Base-by-base conservation (phyloP, 2,329 filamentous ascomycete species). In the Colletotrichum falcatum region DNA sequence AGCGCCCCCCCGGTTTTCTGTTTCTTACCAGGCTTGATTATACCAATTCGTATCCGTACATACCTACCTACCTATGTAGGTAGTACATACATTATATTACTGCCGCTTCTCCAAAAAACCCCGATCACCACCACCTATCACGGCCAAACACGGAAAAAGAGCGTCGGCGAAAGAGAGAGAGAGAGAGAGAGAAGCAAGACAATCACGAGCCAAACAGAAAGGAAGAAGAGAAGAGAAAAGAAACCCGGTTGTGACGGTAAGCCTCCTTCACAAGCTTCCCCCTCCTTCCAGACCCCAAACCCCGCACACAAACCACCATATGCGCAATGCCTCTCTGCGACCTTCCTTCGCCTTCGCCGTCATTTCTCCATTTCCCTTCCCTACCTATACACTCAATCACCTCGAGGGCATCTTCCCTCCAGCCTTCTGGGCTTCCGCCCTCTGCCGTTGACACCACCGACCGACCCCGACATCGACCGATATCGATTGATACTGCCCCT, bases 221-320 rank as follows among this genome's bases (percentile, higher is more conserved):
- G 23, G 14, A 49, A 33, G 53, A 16, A 51, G 30, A 26, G 42
- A 44, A 37, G 58, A 58, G 58, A 37, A 42, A 7, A 7, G 55
- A 66, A 44, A 65, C 58, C 59, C 54, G 61, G 61, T 33, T 37
- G 61, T 65, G 61, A 63, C 65, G 58, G 46, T 59, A 67, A 71
- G 59, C 58, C 65, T 66, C 63, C 42, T 54, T 58, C 30, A 65
- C 53, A n/a, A 71, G 68, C 64, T 71, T 26, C 53, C 68, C 68
- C 68, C 58, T 53, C 51, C 51, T 28, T 33, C 60, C 48, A 33
- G 5, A 1, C 48, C 23, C 48, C 48, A 33, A 67, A 71, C 68
- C 58, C 68, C 68, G 64, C 68, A 68, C 68, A 37, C 60, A 61
- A 67, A 54, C 44, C 58, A 70, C 68, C 68, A 67, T 53, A 66